Base-by-base conservation (phyloP, 805 yeast genomes). In the Suhomyces canberraensis region DNA sequence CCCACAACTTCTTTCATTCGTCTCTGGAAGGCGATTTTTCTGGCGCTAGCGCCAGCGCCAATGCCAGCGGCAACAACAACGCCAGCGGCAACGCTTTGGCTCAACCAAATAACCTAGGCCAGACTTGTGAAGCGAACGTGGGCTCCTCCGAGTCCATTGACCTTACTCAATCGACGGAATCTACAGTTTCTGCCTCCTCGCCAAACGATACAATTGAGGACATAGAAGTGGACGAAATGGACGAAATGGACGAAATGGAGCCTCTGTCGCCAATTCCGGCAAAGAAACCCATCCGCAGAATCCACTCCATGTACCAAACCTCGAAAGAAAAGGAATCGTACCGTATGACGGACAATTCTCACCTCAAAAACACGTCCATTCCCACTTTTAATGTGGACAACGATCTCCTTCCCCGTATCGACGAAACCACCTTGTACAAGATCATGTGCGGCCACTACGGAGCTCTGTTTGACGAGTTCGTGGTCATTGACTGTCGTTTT, bases 401-500 rank as follows among this genome's bases (percentile, higher is more conserved):
- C 44, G 89, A 84, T 54, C 71, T 81, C n/a, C 71, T 85, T 35
- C 84, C 87, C 17, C 71, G 91, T 39, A 83, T 85, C 45, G 71
- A 66, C 40, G 81, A 73, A 34, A 71, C 64, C 36, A 80, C 79
- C 40, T 66, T 80, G 57, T 73, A 73, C 49, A 72, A 67, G 32
- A 73, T 83, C 31, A 58, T 85, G 39, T 76, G 73, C 39, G 86
- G 87, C 31, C 51, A 60, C 11, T 65, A 66, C 47, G 45, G 59
- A 11, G 58, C 70, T 16, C 64, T 63, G 34, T 88, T 80, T 51
- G 78, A 78, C 42, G 75, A 76, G 22, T 62, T 75, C 27, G 48
- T 75, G 6, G 66, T 93, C 13, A 68, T 93, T 8, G 98, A 93
- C 62, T 89, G 98, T 56, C 76, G 98, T 36, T 93, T 93, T 55